Conservation (phyloP, 164 flowering plant species). For the Stephania japonica region DNA sequence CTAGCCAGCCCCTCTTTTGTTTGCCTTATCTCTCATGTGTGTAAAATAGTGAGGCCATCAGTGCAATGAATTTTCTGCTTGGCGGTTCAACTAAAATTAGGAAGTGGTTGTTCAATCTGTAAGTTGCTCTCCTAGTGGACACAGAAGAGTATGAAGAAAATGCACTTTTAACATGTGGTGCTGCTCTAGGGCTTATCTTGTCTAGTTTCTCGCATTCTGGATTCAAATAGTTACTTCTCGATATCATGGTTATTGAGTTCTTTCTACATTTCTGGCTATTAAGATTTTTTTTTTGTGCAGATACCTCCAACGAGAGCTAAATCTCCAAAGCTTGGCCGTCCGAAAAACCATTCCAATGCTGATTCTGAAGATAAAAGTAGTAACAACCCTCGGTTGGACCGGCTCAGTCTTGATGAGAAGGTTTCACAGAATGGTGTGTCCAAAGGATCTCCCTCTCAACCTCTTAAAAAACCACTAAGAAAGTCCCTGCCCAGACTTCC, state of each 20-base stretch:
- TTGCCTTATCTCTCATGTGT: too few species aligned
- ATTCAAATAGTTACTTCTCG: background rate
- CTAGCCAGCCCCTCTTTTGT: too few species aligned
- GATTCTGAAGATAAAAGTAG: slow-evolving; percentile 38
- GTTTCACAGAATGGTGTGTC: slow-evolving; percentile 25
- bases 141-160: background rate
- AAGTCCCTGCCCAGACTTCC: slow-evolving; percentile 89
- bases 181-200: background rate
- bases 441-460: slow-evolving; percentile 33
- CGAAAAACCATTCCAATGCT: slow-evolving; percentile 36
- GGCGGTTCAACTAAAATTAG: too few species aligned
- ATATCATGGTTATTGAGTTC: background rate
- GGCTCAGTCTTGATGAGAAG: slow-evolving; percentile 67
- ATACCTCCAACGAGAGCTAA: slow-evolving; percentile 87
- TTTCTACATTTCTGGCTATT: background rate
- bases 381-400: slow-evolving; percentile 20
- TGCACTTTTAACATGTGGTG: background rate
- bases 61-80: too few species aligned
- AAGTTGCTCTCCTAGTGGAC: background rate
- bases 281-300: slow-evolving; percentile 30
- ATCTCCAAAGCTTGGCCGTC: slow-evolving; percentile 90
- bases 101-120: background rate
- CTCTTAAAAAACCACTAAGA: slow-evolving; percentile 53
- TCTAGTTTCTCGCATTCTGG: background rate
- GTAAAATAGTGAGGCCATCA: too few species aligned